Percentiles rank a stretch among this genome's conserved stretches.
Conservation (phyloP, 495 filamentous ascomycete species). For the Penicillium longicatenatum region DNA sequence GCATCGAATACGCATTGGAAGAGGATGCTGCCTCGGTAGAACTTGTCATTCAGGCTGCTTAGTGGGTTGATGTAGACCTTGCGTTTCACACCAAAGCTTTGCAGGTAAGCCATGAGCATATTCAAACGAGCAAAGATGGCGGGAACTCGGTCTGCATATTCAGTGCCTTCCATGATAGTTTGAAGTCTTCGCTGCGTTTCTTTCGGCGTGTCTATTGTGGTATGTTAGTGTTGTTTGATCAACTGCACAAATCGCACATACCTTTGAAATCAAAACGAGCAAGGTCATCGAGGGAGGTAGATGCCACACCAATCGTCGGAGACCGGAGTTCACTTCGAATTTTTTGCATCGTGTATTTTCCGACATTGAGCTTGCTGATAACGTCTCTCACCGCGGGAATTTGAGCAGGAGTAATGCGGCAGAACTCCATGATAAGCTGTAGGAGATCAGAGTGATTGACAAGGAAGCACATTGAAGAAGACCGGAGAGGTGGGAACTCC, state of each 20-base stretch:
- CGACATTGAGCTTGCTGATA: slow-evolving; percentile 84
- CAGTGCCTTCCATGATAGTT: slow-evolving; percentile 70
- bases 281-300: slow-evolving; percentile 89
- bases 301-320: slow-evolving; percentile 76
- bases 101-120: slow-evolving; percentile 72
- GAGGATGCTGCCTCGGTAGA: slow-evolving; percentile 83
- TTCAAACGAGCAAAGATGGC: slow-evolving; percentile 77
- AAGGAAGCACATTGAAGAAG: slow-evolving; percentile 82
- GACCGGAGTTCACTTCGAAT: slow-evolving; percentile 81
- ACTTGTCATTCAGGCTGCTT: slow-evolving; percentile 87
- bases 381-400: slow-evolving; percentile 76
- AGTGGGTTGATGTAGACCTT: slow-evolving; percentile 87
- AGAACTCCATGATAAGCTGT: slow-evolving; percentile 83
- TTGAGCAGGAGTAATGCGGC: slow-evolving; percentile 69
- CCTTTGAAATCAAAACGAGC: slow-evolving; percentile 82
- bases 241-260: background rate
- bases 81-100: slow-evolving; percentile 69
- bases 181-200: slow-evolving; percentile 76
- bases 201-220: slow-evolving; percentile 52
- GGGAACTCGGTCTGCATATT: slow-evolving; percentile 64
- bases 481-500: slow-evolving; percentile 72
- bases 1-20: slow-evolving; percentile 92
- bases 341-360: slow-evolving; percentile 80
- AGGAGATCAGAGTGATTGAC: slow-evolving; percentile 88
- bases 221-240: background rate